Base-by-base conservation (phyloP, 768 basidiomycete species). In the Leccinum olivaceopallidum region DNA sequence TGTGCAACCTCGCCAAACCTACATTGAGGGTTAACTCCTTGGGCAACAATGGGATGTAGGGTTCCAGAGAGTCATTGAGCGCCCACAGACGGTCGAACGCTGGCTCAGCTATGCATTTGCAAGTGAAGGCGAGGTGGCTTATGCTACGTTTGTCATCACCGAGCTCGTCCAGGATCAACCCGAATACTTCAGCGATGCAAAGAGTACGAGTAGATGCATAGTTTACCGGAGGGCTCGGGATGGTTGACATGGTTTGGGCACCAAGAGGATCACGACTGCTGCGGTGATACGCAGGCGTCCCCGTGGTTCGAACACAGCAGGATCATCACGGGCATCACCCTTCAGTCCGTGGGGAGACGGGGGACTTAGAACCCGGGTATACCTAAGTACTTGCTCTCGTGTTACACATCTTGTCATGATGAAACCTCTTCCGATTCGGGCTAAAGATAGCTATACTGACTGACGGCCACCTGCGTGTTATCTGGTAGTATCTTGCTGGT, bases 71-170 rank as follows among this genome's bases (percentile, higher is more conserved):
- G 53, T 67, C 55, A 16, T 71, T 69, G 2, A 67, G 61, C 14
- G 58, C 59, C 67, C 70, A 70, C 3, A 71, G 60, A 49, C 62
- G 69, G 36, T 71, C 69, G 13, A 71, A 67, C 0, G 64, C 59
- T 14, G 62, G 69, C 20, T 64, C 69, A 5, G 61, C 54, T 10
- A 67, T 56, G 20, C 56, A 24, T 53, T 61, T 71, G 62, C 67
- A 69, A n/a, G 69, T 62, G 42, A 63, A 53, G 12, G 67, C 68
- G 24, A 69, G 60, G 61, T 36, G 59, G 26, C 47, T 55, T 9
- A 69, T 65, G 10, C 61, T 65, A 4, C 61, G 53, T n/a, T 58
- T 66, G 36, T 69, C 63, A 16, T 61, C 52, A 44, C 47, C 60
- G 16, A 69, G 61, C 13, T 68, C 57, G 20, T 69, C 67, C 28